Evolutionary conservation across 129 eudicot species (phyloP).

Genomic region (Helianthus tuberosus): DNA sequence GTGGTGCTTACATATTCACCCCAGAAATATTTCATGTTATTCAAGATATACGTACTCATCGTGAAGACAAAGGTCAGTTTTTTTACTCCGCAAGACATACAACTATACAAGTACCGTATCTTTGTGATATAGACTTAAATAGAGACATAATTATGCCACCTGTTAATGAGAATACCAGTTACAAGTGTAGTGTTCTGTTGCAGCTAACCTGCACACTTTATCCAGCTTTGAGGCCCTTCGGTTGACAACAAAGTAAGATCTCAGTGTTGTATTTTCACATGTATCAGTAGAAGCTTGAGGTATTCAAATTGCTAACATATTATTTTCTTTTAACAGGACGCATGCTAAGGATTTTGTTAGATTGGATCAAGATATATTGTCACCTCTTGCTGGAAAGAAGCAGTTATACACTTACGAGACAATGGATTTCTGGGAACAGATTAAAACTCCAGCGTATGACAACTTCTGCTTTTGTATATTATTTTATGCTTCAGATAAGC

Average conservation of each 20-base stretch:
- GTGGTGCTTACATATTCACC: constrained; percentile 92
- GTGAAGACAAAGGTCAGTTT: constrained; percentile 71
- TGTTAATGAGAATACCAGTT: not conserved
- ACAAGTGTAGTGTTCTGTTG: constrained; percentile 16
- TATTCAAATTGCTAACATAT: constrained; percentile 11
- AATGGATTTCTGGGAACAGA: constrained; percentile 98
- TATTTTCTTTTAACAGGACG: constrained; percentile 46
- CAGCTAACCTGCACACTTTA: constrained; percentile 64
- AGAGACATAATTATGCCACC: not conserved
- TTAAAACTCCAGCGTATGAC: constrained; percentile 88
- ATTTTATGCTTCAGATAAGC: not conserved
- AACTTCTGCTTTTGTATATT: not conserved
- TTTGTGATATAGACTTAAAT: not conserved
- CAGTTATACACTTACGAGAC: constrained; percentile 85
- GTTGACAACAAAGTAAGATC: constrained; percentile 65
- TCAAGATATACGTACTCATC: constrained; percentile 58
- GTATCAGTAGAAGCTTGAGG: not conserved
- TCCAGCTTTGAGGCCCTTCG: constrained; percentile 83
- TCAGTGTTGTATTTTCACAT: not conserved
- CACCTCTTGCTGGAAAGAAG: constrained; percentile 99
- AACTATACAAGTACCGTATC: not conserved
- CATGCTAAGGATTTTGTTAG: constrained; percentile 82
- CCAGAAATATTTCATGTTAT: constrained; percentile 75
- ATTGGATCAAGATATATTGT: constrained; percentile 91
- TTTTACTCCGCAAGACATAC: not conserved